phyloP scores from a whole-genome alignment of 306 rosid species.

The Dicorynia guianensis region DNA sequence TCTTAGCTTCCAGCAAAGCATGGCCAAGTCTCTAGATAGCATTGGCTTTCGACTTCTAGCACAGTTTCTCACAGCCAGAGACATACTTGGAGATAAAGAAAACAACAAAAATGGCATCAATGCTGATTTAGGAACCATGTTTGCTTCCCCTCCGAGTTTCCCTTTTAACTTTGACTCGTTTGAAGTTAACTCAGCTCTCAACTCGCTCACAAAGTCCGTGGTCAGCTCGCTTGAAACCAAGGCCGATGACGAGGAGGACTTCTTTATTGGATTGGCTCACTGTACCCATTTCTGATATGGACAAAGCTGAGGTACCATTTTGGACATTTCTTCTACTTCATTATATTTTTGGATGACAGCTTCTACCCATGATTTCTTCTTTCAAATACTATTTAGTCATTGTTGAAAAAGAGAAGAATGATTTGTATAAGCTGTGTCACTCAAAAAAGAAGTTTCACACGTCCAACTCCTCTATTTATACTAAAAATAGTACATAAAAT shows the following conservation, averaged over 20 bases:
- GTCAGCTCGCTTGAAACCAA: constrained; percentile 60
- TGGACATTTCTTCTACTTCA: constrained; percentile 13
- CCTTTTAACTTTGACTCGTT: constrained; percentile 83
- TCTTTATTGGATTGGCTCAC: constrained; percentile 62
- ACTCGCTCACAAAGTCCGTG: constrained; percentile 61
- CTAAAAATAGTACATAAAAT: no score
- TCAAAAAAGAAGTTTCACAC: no score
- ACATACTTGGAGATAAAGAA: constrained; percentile 38
- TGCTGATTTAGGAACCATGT: constrained; percentile 4
- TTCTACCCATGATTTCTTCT: no score
- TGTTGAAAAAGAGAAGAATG: no score
- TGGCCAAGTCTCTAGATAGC: constrained; percentile 49
- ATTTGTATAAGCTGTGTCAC: no score
- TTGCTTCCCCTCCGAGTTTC: constrained; percentile 67
- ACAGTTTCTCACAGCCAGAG: constrained; percentile 41
- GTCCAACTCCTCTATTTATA: no score
- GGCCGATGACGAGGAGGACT: constrained; percentile 78
- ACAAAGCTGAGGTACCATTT: no score
- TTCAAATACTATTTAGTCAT: no score
- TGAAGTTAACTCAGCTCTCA: no score
- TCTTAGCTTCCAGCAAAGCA: neutral
- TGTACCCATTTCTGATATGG: constrained; percentile 39
- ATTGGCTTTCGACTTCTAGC: constrained; percentile 49
- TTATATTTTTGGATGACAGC: no score
- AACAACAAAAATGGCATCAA: constrained; percentile 22